phyloP scores from a whole-genome alignment of 441 rosid species.

The Macaranga tanarius region DNA sequence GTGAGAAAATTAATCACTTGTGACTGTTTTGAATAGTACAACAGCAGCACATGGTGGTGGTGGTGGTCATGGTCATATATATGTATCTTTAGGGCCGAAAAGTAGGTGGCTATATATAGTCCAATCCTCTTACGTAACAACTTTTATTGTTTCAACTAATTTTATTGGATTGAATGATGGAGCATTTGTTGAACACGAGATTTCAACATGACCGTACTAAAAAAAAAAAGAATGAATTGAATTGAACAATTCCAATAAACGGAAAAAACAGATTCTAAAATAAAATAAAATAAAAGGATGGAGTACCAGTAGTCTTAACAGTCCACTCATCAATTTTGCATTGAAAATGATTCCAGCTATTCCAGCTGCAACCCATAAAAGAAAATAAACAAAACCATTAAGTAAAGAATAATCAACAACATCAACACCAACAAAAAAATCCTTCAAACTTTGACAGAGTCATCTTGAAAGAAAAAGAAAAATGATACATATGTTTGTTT shows the following conservation, averaged over 20 bases:
- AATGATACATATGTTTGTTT: no score
- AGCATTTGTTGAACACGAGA: background rate
- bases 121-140: no score
- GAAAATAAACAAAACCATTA: background rate
- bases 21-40: background rate
- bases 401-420: no score
- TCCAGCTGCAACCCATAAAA: conserved; percentile 39
- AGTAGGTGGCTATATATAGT: no score
- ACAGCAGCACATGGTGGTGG: background rate
- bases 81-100: no score
- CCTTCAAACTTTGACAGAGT: conserved; percentile 4
- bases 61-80: no score
- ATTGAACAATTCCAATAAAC: conserved; percentile 3
- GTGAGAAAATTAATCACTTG: background rate
- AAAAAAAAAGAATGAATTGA: background rate
- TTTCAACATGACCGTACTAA: background rate
- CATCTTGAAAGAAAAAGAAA: background rate
- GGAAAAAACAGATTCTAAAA: background rate
- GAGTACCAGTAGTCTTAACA: conserved; percentile 38
- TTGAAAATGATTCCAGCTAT: conserved; percentile 56
- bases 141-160: no score
- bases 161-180: no score
- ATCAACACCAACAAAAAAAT: no score
- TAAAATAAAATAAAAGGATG: conserved; percentile 5
- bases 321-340: conserved; percentile 44